These are phyloP conservation scores for Petunia hybrid DNA, from an alignment of 305 asterid species.

Conservation along the genomic window DNA sequence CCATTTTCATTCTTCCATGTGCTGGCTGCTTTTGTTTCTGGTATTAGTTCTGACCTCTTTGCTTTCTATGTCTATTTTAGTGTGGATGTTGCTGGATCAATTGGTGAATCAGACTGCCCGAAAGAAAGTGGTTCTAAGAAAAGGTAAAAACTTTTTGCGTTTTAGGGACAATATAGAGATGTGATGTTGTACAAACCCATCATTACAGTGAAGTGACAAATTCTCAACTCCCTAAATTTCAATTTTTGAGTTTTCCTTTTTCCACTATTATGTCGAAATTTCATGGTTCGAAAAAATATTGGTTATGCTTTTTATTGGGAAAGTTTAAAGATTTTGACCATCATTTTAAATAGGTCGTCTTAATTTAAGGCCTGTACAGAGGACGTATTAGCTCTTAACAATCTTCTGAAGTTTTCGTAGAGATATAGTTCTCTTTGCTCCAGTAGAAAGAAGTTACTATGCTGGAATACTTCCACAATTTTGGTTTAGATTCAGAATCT, in stretches of 20 bases:
- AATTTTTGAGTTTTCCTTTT: not conserved
- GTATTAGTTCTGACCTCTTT: conserved; percentile 27
- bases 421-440: not conserved
- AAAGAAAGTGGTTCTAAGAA: conserved; percentile 39
- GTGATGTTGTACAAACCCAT: not conserved
- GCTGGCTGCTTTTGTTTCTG: conserved; percentile 23
- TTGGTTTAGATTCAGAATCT: conserved; percentile 7
- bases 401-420: conserved; percentile 14
- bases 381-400: not conserved
- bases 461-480: not conserved
- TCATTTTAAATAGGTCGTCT: not conserved
- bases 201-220: not conserved
- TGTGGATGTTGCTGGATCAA: conserved; percentile 41
- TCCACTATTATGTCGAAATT: not conserved
- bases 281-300: not conserved
- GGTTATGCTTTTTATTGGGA: conserved; percentile 15
- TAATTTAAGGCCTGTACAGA: conserved; percentile 18
- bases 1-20: not conserved
- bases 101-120: conserved; percentile 35
- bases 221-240: not conserved
- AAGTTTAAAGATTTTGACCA: not conserved
- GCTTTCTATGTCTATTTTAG: conserved; percentile 26
- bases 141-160: conserved; percentile 27
- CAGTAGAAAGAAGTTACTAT: not conserved
- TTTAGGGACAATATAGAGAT: not conserved